A percentile compares a stretch with the other conserved stretches of the same genome.
Conservation (phyloP, 1,284 basidiomycete genomes). For the Mrakiaceae sp. region DNA sequence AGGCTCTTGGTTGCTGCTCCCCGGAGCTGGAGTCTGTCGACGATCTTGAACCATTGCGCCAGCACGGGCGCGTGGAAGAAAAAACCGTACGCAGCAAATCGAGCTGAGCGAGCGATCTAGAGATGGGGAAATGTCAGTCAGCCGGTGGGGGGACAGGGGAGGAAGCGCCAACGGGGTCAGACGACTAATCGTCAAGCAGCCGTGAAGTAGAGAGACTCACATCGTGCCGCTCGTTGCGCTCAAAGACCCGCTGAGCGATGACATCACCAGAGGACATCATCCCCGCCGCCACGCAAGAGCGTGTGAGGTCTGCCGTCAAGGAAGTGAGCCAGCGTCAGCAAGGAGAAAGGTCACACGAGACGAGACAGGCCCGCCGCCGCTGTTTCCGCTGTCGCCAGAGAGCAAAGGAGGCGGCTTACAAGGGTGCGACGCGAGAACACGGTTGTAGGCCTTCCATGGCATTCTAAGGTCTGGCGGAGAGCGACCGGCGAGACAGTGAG, state of each 20-base stretch:
- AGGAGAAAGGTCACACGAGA: no score
- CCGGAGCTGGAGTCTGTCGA: slow-evolving; percentile 9
- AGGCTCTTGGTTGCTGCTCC: background rate
- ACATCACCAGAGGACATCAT: slow-evolving; percentile 4
- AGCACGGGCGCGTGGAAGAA: slow-evolving; percentile 13
- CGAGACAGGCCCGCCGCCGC: no score
- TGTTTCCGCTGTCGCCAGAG: no score
- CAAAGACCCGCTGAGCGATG: slow-evolving; percentile 5
- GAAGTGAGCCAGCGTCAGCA: no score
- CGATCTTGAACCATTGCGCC: slow-evolving; percentile 14
- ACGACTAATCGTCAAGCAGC: background rate
- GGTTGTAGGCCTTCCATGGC: no score
- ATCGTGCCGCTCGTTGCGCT: background rate
- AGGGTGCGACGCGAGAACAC: no score
- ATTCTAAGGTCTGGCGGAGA: no score
- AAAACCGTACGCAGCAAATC: slow-evolving; percentile 13
- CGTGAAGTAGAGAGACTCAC: background rate
- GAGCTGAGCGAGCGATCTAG: slow-evolving; percentile 9
- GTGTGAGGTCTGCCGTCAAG: background rate
- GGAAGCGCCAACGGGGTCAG: background rate
- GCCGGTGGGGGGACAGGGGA: background rate
- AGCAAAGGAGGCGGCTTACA: no score
- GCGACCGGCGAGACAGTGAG: no score
- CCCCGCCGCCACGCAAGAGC: background rate
- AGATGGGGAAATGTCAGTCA: no score